Percentiles rank a stretch among this genome's conserved stretches.
Evolutionary conservation across 352 stramenopile species (phyloP).

Genomic region (Phytopythium chamaehyphon): DNA sequence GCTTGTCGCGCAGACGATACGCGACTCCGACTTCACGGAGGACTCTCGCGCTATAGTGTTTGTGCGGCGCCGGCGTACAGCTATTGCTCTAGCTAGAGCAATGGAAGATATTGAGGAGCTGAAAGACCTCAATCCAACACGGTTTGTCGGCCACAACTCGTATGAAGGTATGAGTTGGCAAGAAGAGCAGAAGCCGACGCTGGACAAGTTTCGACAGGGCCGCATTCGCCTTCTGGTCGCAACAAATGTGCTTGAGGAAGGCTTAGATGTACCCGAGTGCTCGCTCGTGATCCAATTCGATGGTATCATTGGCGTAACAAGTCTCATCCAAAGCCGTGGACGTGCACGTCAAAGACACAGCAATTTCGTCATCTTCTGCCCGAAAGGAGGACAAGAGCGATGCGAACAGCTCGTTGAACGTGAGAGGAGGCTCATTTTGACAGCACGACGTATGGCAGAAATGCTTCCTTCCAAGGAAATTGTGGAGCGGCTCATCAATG

Average conservation of each 20-base stretch:
- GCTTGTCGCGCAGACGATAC: conserved; percentile 43
- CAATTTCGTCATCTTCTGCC: conserved; percentile 70
- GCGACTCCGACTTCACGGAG: conserved; percentile 35
- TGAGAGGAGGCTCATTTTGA: conserved; percentile 38
- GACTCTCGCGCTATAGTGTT: conserved; percentile 78
- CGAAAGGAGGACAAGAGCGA: conserved; percentile 25
- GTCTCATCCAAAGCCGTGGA: conserved; percentile 74
- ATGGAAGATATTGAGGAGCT: conserved; percentile 60
- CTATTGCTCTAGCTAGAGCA: conserved; percentile 54
- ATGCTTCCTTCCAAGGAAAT: conserved; percentile 40
- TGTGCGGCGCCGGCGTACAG: conserved; percentile 62
- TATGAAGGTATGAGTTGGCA: conserved; percentile 83
- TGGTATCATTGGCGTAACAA: conserved; percentile 61
- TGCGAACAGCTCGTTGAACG: conserved; percentile 51
- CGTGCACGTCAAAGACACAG: conserved; percentile 53
- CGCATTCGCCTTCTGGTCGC: conserved; percentile 67
- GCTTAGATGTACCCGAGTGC: conserved; percentile 71
- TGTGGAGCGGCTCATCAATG: conserved; percentile 33
- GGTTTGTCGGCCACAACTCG: conserved; percentile 76
- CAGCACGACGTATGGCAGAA: conserved; percentile 32
- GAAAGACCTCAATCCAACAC: conserved; percentile 56
- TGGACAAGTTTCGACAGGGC: conserved; percentile 63
- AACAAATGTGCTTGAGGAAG: conserved; percentile 80
- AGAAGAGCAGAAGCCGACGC: conserved; percentile 66
- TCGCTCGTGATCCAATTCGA: conserved; percentile 80